Base-by-base conservation (phyloP, 257 asterid genomes). In the Gynochthodes officinalis region DNA sequence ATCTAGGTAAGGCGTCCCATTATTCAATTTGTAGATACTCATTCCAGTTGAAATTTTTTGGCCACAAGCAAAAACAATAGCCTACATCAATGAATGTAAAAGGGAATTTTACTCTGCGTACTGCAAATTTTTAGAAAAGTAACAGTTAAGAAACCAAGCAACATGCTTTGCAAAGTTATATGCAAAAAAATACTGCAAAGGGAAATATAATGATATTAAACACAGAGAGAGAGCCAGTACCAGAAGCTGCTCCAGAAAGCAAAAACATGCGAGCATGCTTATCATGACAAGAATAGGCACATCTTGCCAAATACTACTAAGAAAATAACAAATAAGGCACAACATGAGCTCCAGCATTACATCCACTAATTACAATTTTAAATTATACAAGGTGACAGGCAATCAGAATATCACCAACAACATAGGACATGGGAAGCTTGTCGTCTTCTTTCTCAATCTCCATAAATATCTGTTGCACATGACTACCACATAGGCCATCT, bases 221-320 rank as follows among this genome's bases (percentile, higher is more conserved):
- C 64, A 62, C n/a, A n/a, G n/a, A n/a, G n/a, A n/a, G n/a, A n/a
- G n/a, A n/a, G 77, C 58, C 35, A 72, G 23, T 85, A 93, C 98
- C 97, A 93, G 87, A 79, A 93, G 98, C 86, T 93, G 98, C 91
- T 93, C 98, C 76, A 93, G 89, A 81, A 93, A 91, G 84, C 97
- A 91, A 84, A 93, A 93, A 83, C 91, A 93, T 61, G 96, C 97
- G 55, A 93, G 98, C 89, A 91, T 85, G 88, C 98, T 93, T 89
- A 93, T 89, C 96, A 93, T 89, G 79, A 94, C 90, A 70, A 94
- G 98, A 82, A 94, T 90, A 52, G 97, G 97, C 61, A 89, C 89
- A 77, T 91, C 97, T 82, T 91, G 96, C 97, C 96, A 94, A 48
- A 94, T 91, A 86, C 98, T 94, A 83, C 63, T 64, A 44, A 60